Evolutionary conservation across 495 filamentous ascomycete species (phyloP), one percentile per base, ranked within the genome.

Genomic region (Aspergillus leporis): DNA sequence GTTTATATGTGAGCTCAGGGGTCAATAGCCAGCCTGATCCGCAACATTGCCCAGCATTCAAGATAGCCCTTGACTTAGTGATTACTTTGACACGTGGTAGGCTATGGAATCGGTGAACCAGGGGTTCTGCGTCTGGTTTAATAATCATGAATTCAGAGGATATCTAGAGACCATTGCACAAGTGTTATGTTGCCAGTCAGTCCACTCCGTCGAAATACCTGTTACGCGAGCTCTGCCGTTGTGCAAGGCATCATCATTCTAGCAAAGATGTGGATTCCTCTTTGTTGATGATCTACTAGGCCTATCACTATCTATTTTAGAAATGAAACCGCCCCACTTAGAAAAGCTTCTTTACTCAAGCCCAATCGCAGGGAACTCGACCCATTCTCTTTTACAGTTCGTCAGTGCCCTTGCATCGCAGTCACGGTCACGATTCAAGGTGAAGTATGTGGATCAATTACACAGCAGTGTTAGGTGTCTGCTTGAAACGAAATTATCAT

Each of bases 331-430:
- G 38, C 38, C 38, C 38, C n/a, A 43, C 38, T 13, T 43, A 43
- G 38, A 43, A 43, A 43, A 43, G 38, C 38, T 43, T 43, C 38
- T 43, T n/a, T 43, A 43, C 38, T 43, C 38, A 43, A 43, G 38
- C 38, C 38, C 38, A 13, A 43, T n/a, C 14, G 38, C 6, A 18
- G 38, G 38, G 38, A 43, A n/a, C 38, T 43, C n/a, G 38, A 43
- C 38, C 38, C 38, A 13, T 43, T 18, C 38, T 43, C 38, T 43
- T 43, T 14, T 43, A n/a, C 38, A 43, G 14, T 43, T 43, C n/a
- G 38, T 43, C 38, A n/a, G 38, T 43, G 38, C 38, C 38, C 38
- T 43, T 43, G 14, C 38, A 43, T 43, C n/a, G n/a, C n/a, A n/a
- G n/a, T n/a, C n/a, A n/a, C n/a, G n/a, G n/a, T n/a, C n/a, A n/a